These are phyloP conservation scores for carrot (Daucus carota) DNA, from an alignment of 129 eudicot species.

Conservation along the genomic window DH1_v3.0 NC_030382.2:36322001-36322500, in stretches of 20 bases:
- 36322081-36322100: background rate
- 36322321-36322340: background rate
- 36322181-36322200: background rate
- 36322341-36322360: background rate
- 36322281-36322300: background rate
- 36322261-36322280: background rate
- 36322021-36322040: slow-evolving; percentile 30
- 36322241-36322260: background rate
- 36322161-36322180: background rate
- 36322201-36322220: background rate
- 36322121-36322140: slow-evolving; percentile 12
- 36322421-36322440: too few species aligned
- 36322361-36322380: background rate
- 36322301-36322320: background rate
- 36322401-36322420: too few species aligned
- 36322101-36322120: slow-evolving; percentile 7
- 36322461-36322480: too few species aligned
- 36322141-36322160: background rate
- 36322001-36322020: slow-evolving; percentile 51
- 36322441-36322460: too few species aligned
- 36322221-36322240: background rate
- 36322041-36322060: background rate
- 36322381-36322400: too few species aligned
- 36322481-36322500: too few species aligned
- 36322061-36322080: background rate